Percentiles rank a stretch among this genome's conserved stretches.
Conservation (phyloP, 164 flowering plant species). For the Stephania japonica region DNA sequence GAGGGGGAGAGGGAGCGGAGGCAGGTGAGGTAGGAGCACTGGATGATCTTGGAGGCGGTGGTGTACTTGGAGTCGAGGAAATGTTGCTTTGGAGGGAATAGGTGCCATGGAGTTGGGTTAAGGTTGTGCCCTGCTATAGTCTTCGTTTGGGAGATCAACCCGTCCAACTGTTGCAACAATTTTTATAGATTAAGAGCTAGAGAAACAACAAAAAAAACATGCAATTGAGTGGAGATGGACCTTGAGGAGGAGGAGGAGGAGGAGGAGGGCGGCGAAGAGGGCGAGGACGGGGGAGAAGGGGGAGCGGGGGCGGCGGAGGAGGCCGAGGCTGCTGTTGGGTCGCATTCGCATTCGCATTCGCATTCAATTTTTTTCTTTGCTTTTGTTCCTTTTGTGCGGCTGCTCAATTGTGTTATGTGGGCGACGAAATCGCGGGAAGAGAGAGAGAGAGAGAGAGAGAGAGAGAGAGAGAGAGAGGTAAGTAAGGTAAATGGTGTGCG, state of each 20-base stretch:
- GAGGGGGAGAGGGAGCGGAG: neutral
- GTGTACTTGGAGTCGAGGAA: slow-evolving; percentile 30
- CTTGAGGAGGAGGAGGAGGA: slow-evolving; percentile 34
- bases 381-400: too few species aligned
- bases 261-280: slow-evolving; percentile 33
- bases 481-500: too few species aligned
- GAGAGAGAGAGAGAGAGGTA: too few species aligned
- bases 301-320: neutral
- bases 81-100: slow-evolving; percentile 43
- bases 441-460: too few species aligned
- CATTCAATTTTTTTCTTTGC: neutral
- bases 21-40: slow-evolving; percentile 64
- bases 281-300: slow-evolving; percentile 32
- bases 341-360: neutral
- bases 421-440: neutral
- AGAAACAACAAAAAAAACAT: too few species aligned
- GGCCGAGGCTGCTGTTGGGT: neutral
- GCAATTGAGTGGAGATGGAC: neutral
- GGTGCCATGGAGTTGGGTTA: slow-evolving; percentile 92
- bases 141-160: slow-evolving; percentile 33
- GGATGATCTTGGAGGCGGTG: slow-evolving; percentile 46
- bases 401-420: neutral
- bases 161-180: slow-evolving; percentile 13
- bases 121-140: slow-evolving; percentile 82
- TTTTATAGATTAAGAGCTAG: neutral